These are phyloP conservation scores for Phoma herbarum DNA, from an alignment of 2,329 filamentous ascomycete genomes.

Conservation along the genomic window DNA sequence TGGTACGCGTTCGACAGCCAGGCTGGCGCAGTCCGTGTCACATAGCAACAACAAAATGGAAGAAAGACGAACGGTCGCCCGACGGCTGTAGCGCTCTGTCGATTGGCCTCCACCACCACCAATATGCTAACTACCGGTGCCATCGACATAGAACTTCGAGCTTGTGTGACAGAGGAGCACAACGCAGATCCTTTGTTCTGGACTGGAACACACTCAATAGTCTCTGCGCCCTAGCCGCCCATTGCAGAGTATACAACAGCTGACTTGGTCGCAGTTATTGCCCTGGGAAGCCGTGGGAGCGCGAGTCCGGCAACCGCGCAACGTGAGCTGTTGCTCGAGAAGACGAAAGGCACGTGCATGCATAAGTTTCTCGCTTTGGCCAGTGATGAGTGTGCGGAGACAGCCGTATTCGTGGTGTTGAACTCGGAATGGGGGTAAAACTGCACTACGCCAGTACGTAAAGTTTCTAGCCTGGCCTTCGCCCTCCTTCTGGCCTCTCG, in stretches of 20 bases:
- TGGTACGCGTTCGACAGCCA: neutral
- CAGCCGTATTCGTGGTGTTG: neutral
- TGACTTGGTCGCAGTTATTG: too few relatives aligned
- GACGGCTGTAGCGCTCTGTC: too few relatives aligned
- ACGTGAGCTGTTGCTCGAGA: neutral
- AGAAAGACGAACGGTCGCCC: neutral
- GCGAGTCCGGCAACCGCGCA: neutral
- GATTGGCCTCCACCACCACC: too few relatives aligned
- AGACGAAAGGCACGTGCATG: neutral
- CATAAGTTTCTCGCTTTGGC: neutral
- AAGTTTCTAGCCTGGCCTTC: neutral
- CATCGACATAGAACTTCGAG: neutral
- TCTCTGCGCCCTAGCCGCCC: neutral
- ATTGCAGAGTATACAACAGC: neutral
- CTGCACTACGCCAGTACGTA: neutral
- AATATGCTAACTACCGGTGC: neutral
- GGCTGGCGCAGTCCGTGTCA: neutral
- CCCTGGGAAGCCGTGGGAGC: neutral
- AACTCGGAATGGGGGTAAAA: neutral
- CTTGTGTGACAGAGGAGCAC: neutral
- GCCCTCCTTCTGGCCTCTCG: neutral
- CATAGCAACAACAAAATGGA: neutral
- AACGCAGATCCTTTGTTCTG: neutral
- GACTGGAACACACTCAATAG: neutral
- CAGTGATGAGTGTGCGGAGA: slow-evolving; percentile 10